phyloP scores from a whole-genome alignment of 306 rosid species.

The Corylus heterophylla region DNA sequence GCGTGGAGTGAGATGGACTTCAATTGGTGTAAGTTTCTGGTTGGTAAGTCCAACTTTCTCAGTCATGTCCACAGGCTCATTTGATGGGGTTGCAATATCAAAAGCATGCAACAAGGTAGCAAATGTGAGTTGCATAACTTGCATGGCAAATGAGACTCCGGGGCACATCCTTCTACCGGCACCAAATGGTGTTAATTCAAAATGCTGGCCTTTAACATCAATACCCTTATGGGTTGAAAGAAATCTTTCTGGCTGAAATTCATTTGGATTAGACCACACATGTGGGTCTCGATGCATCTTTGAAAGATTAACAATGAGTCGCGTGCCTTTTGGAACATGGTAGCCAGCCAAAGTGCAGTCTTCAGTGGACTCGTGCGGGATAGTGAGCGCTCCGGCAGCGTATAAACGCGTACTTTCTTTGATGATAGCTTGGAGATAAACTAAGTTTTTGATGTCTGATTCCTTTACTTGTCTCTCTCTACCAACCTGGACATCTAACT shows the following conservation, averaged over 20 bases:
- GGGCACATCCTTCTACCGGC: conserved; percentile 45
- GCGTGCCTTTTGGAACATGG: conserved; percentile 23
- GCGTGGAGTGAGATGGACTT: conserved; percentile 21
- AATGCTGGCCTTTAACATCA: conserved; percentile 29
- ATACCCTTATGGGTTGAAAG: conserved; percentile 2
- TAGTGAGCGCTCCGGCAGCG: conserved; percentile 26
- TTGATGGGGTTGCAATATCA: background rate
- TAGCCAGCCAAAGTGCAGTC: conserved; percentile 34
- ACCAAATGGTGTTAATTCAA: conserved; percentile 35
- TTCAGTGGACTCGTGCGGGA: conserved; percentile 22
- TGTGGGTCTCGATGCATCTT: conserved; percentile 37
- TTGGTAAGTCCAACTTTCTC: conserved; percentile 10
- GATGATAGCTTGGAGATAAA: conserved; percentile 32
- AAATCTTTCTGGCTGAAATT: conserved; percentile 34
- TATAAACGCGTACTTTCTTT: conserved; percentile 39
- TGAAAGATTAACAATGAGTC: conserved; percentile 19
- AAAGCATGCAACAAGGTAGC: conserved; percentile 25
- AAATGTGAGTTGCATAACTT: conserved; percentile 19
- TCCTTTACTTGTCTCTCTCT: conserved; percentile 25
- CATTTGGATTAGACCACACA: conserved; percentile 34
- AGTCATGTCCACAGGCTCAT: conserved; percentile 26
- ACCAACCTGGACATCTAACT: conserved; percentile 22
- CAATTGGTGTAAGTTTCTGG: conserved; percentile 17
- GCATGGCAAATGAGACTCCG: conserved; percentile 22
- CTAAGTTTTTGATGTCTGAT: conserved; percentile 24